phyloP scores from a whole-genome alignment of 495 filamentous ascomycete species.

The Corynascus novoguineensis region DNA sequence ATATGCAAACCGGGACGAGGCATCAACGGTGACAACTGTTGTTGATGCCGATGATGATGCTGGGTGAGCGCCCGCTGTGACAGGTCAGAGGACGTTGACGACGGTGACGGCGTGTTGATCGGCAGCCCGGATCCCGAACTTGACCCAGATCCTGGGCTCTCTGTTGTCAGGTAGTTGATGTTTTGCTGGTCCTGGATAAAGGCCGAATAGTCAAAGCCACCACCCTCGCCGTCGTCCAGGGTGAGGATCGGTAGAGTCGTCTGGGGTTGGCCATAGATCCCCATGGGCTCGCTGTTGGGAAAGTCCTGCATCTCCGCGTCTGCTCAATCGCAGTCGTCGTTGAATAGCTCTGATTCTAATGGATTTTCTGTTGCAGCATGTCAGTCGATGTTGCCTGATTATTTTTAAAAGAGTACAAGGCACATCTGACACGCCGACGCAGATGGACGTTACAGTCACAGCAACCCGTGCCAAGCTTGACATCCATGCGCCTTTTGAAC shows the following conservation, averaged over 20 bases:
- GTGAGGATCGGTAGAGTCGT: conserved; percentile 24
- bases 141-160: conserved; percentile 23
- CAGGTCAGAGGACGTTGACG: neutral
- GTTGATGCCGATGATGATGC: neutral
- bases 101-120: conserved; percentile 10
- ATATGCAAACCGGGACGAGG: neutral
- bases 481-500: neutral
- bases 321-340: neutral
- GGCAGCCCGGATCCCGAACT: neutral
- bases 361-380: neutral
- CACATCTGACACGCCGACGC: neutral
- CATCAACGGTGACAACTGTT: neutral
- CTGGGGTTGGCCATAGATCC: conserved; percentile 13
- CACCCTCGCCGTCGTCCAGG: conserved; percentile 12
- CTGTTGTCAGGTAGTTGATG: conserved; percentile 32
- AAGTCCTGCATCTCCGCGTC: conserved; percentile 1
- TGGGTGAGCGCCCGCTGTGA: neutral
- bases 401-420: too few species aligned
- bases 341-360: neutral
- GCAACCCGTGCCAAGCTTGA: neutral
- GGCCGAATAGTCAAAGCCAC: conserved; percentile 28
- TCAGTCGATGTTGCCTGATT: too few species aligned
- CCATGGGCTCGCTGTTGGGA: conserved; percentile 1
- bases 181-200: conserved; percentile 25
- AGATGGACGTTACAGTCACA: too few species aligned